Base-by-base conservation (phyloP, 495 filamentous ascomycete genomes). In the Trichoderma virens region DNA sequence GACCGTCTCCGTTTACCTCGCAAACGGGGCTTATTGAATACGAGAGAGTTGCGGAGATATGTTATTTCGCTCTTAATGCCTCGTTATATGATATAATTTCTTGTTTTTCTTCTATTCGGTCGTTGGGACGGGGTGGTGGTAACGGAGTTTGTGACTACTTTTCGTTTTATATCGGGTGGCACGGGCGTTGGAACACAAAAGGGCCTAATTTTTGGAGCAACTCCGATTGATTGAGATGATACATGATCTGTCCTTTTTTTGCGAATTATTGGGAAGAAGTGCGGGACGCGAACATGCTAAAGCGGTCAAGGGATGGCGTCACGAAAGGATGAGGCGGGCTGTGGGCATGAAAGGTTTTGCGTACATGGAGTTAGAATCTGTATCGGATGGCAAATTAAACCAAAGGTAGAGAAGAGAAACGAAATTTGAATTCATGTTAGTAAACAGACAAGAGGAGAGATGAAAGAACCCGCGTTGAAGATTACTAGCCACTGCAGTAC, bases 111-210 rank as follows among this genome's bases (percentile, higher is more conserved):
- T 14, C 16, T 30, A 14, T 56, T 56, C 51, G 9, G 2, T 47
- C 20, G 43, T 47, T 56, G 25, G 51, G 25, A 28, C 8, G 51
- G 6, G 25, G 51, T 27, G 51, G 25, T 3, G 25, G 51, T 9
- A 56, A 56, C 51, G 51, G 51, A 27, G 51, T 56, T 56, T 16
- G 51, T 30, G 23, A 56, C 1, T 56, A 28, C 0, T 30, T 56
- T 56, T n/a, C 23, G 8, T 30, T 30, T 56, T 56, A 9, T 56
- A 31, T 56, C 6, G 27, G 51, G 51, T 14, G 13, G 13, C 23
- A 16, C 30, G 27, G 51, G 51, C 51, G 51, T 56, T 56, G 43
- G 43, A 25, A 47, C 43, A 56, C 25, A 56, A 56, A 56, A 56
- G 27, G 51, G 51, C 23, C 16, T 30, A 30, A 56, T 56, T 28